Percentiles rank a stretch among this genome's conserved stretches.
Conservation (phyloP, 2,329 filamentous ascomycete species). For the Cladosporium sp. region DNA sequence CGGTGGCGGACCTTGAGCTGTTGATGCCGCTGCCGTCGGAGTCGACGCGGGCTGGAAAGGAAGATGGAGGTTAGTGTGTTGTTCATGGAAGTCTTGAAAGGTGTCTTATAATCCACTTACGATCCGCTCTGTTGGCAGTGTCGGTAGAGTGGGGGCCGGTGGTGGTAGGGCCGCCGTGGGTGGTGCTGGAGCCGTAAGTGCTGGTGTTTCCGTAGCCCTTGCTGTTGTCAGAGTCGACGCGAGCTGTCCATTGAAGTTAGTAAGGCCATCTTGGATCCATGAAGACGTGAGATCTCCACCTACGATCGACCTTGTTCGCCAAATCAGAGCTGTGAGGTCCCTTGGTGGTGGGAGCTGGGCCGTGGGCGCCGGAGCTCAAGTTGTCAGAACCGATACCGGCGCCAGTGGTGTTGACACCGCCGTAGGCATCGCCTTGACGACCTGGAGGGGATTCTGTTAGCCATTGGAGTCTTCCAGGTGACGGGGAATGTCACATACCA, state of each 20-base stretch:
- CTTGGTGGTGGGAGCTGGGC: conserved; percentile 12
- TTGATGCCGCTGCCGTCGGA: conserved; percentile 7
- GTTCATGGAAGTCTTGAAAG: too few species aligned
- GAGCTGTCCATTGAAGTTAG: not conserved
- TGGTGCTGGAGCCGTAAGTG: conserved; percentile 3
- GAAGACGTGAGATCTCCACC: conserved; percentile 8
- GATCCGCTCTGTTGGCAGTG: conserved; percentile 8
- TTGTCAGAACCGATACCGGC: conserved; percentile 1
- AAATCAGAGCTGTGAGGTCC: conserved; percentile 17
- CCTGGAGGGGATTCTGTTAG: too few species aligned
- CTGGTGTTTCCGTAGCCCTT: conserved; percentile 5
- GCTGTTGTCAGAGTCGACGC: conserved; percentile 13
- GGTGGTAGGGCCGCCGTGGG: conserved; percentile 14
- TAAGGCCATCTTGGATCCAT: not conserved
- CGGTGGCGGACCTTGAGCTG: conserved; percentile 16
- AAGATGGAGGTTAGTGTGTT: too few species aligned
- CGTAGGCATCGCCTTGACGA: not conserved
- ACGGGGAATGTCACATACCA: too few species aligned
- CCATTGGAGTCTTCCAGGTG: too few species aligned
- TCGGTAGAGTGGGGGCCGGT: conserved; percentile 1
- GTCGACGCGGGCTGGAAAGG: conserved; percentile 15
- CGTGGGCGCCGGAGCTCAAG: not conserved
- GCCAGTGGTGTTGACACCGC: not conserved
- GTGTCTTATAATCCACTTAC: conserved; percentile 10
- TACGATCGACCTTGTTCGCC: conserved; percentile 18